phyloP scores from a whole-genome alignment of 202 grass and related monocot genomes.

The Setaria italica region DNA sequence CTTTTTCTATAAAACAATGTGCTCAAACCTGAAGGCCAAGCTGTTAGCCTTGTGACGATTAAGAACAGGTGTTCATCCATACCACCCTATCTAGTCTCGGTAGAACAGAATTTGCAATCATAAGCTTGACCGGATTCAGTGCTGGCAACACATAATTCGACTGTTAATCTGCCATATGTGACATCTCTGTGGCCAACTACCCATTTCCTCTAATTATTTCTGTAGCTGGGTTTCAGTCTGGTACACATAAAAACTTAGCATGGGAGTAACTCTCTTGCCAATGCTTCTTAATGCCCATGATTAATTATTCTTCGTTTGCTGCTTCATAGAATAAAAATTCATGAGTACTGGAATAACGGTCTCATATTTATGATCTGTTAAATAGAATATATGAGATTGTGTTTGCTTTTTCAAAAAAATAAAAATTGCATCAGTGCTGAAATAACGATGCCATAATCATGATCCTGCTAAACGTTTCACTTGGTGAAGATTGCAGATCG shows the following conservation, averaged over 20 bases:
- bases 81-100: not conserved
- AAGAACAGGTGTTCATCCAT: not conserved
- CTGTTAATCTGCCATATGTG: not conserved
- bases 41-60: not conserved
- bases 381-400: not conserved
- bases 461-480: conserved; percentile 9
- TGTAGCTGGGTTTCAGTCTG: not conserved
- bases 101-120: not conserved
- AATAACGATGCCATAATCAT: not conserved
- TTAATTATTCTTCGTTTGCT: not conserved
- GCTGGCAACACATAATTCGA: not conserved
- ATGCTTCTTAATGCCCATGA: not conserved
- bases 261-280: not conserved
- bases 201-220: not conserved
- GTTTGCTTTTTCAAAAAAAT: not conserved
- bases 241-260: not conserved
- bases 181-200: not conserved
- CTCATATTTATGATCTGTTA: not conserved
- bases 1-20: too few species aligned
- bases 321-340: not conserved
- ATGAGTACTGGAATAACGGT: not conserved
- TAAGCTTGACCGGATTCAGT: not conserved
- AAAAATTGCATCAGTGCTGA: not conserved
- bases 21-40: not conserved
- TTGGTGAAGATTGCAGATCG: conserved; percentile 69